Base-by-base conservation (phyloP, 768 basidiomycete genomes). In the Agrocybe pediades region DNA sequence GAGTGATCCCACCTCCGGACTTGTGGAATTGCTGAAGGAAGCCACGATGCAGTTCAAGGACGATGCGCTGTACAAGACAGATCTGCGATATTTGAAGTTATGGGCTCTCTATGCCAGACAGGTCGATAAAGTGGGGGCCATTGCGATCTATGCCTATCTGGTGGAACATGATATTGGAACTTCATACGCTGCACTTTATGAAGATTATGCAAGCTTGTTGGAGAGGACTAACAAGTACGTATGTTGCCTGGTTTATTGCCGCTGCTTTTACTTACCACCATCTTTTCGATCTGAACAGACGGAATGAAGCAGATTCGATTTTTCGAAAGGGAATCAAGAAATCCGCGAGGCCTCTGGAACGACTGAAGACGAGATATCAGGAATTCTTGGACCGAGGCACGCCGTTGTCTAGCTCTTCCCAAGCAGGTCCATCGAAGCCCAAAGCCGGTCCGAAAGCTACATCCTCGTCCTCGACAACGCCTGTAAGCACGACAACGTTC, bases 81-180 rank as follows among this genome's bases (percentile, higher is more conserved):
- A 98, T 74, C 72, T 93, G 46, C 82, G 96, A 39, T 97, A 98
- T 71, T 78, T 98, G 45, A 92, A 93, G 67, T 69, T 98, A 17
- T 99, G 97, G 97, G 82, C 87, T 19, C 77, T 89, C 45, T 95
- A 96, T 67, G 88, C 95, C 9, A 83, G 83, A 49, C 82, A 89
- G 63, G 83, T 92, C 49, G 88, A 94, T 62, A 81, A 83, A 61
- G 76, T 87, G 3, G 77, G 80, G 16, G 83, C 84, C 42, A 80
- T 92, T 25, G 80, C 80, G 29, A 81, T 86, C 27, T 98, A 92
- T 71, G 81, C 83, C 23, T 87, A 85, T 68, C 71, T 95, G 48
- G 70, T 90, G 59, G 82, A 83, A 49, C 85, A 80, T 55, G 86
- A 85, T 40, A 87, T 95, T 63, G 93, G 91, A 9, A 86, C 81